Conservation (phyloP, 2,329 filamentous ascomycete species). For the Dactylellina cionopaga region DNA sequence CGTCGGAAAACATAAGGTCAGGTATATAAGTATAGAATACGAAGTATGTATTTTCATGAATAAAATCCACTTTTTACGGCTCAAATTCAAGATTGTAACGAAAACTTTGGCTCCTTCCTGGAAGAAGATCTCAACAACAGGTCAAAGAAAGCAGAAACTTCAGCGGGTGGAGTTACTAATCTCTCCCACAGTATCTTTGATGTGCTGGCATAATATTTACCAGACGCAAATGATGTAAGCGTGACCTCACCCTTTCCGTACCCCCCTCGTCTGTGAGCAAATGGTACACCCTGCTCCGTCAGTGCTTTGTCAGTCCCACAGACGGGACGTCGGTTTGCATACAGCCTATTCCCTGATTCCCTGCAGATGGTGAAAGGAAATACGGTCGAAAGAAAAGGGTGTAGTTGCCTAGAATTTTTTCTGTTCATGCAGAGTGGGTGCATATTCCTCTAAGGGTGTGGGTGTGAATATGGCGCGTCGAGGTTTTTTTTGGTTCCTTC, state of each 20-base stretch:
- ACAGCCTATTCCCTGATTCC: slow-evolving; percentile 27
- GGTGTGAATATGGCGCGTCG: slow-evolving; percentile 16
- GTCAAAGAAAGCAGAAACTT: background rate
- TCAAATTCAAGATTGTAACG: background rate
- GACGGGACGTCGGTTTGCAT: slow-evolving; percentile 26
- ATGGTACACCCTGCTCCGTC: background rate
- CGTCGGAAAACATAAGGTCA: slow-evolving; percentile 29
- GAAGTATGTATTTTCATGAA: background rate
- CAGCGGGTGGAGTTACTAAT: slow-evolving; percentile 13
- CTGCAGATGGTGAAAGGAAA: slow-evolving; percentile 10
- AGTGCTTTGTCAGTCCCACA: slow-evolving; percentile 18
- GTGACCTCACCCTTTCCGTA: slow-evolving; percentile 30
- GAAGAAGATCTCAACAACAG: background rate
- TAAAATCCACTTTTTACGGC: background rate
- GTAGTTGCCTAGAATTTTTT: slow-evolving; percentile 41
- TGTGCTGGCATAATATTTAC: slow-evolving; percentile 46
- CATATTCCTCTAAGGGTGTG: slow-evolving; percentile 11
- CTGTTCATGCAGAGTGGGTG: slow-evolving; percentile 30
- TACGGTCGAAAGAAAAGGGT: slow-evolving; percentile 6
- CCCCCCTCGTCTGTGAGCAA: background rate
- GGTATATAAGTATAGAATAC: background rate
- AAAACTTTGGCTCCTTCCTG: too few relatives aligned
- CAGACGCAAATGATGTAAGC: slow-evolving; percentile 46
- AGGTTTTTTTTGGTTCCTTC: slow-evolving; percentile 14
- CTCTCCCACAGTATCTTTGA: slow-evolving; percentile 6